These are phyloP conservation scores for Stereocaulon alpinum DNA, from an alignment of 495 filamentous ascomycete genomes.

Conservation along the genomic window DNA sequence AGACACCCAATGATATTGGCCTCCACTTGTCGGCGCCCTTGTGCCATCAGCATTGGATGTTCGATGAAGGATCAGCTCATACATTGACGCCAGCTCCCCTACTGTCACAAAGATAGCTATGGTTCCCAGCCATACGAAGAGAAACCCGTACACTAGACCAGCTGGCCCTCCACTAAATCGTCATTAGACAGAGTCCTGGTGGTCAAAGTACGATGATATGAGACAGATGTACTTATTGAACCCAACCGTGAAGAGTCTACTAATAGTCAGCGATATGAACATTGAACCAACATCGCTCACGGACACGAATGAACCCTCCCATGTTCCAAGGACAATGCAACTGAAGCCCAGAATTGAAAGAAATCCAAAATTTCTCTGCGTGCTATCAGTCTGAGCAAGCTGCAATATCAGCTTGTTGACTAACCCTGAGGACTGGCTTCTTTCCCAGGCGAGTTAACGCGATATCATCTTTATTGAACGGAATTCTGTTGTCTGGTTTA, in stretches of 20 bases:
- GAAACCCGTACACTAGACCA: slow-evolving; percentile 43
- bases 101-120: slow-evolving; percentile 27
- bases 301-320: background rate
- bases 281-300: background rate
- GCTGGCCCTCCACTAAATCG: slow-evolving; percentile 36
- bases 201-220: too few species aligned
- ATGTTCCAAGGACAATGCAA: slow-evolving; percentile 9
- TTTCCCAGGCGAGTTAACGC: background rate
- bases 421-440: background rate
- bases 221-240: background rate
- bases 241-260: too few species aligned
- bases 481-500: too few species aligned
- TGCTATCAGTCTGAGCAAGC: background rate
- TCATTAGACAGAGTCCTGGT: background rate
- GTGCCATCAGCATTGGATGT: background rate
- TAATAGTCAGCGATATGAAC: too few species aligned
- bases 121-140: slow-evolving; percentile 39
- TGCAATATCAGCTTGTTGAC: background rate
- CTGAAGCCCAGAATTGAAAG: slow-evolving; percentile 12
- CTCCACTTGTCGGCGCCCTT: slow-evolving; percentile 35
- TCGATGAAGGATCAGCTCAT: too few species aligned
- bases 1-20: slow-evolving; percentile 43
- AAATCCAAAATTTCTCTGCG: slow-evolving; percentile 12
- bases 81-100: slow-evolving; percentile 35
- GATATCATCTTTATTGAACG: background rate